Evolutionary conservation across 1,284 basidiomycete species (phyloP), one percentile per base, ranked within the genome.

Genomic region (Porogramme epimiltina): DNA sequence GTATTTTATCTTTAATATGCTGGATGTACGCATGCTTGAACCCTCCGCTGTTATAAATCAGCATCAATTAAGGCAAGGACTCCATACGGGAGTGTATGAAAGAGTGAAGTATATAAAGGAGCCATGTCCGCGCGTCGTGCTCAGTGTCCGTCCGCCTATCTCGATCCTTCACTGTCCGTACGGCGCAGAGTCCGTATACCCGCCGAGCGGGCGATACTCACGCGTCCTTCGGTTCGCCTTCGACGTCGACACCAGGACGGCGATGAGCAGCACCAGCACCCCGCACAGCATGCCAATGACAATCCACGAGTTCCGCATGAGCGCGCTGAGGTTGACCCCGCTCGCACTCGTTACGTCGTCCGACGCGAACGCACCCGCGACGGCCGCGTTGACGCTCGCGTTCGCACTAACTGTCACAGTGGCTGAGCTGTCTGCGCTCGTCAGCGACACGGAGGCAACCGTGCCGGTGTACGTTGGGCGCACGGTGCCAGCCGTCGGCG

Each of bases 241-340:
- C 9, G n/a, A 6, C 13, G n/a, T 18, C 6, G n/a, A 18, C 9
- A 16, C 34, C 9, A 37, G 34, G 13, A 37, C 34, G 8, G 34
- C 34, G 34, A 37, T 13, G 13, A 37, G 34, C 13, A 37, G 16
- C 5, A 26, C 9, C 4, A 37, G 16, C 2, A 46, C 45, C 8
- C 33, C 34, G 22, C 22, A 22, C 15, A 38, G 26, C 5, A 62
- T 40, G 13, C 55, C 60, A 13, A 62, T 55, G 42, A 58, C 54
- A 44, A 62, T 56, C 25, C 55, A 56, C 42, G 55, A 45, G 49
- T 60, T 60, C 22, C 60, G 51, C 15, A 24, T 47, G 19, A 62
- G 47, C 18, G 18, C 49, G 15, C 46, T 45, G n/a, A 55, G 45
- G 36, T 59, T 51, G 3, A 26, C 10, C 2, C 45, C 24, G 6